Evolutionary conservation across 352 stramenopile genomes (phyloP).

Genomic region (Phytophthora quininea): DNA sequence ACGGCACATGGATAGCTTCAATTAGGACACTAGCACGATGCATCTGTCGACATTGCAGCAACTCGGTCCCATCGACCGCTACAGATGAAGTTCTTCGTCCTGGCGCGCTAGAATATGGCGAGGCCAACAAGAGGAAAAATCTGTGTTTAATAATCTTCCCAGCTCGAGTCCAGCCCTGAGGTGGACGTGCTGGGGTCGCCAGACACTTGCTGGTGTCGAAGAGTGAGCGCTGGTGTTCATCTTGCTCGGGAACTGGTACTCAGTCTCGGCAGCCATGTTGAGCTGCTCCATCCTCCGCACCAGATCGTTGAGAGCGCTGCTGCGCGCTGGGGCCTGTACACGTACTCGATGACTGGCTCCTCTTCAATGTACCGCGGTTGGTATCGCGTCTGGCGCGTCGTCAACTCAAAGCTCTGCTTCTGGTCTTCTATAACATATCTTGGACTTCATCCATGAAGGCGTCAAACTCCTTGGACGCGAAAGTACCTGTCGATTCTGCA

Average conservation of each 20-base stretch:
- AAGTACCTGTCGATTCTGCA: slow-evolving; percentile 4
- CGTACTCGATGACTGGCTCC: slow-evolving; percentile 23
- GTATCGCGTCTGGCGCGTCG: slow-evolving; percentile 19
- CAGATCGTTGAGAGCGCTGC: slow-evolving; percentile 25
- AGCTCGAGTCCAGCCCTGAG: slow-evolving; percentile 32
- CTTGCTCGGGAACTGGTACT: slow-evolving; percentile 62
- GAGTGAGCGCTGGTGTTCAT: slow-evolving; percentile 33
- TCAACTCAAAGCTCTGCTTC: slow-evolving; percentile 24
- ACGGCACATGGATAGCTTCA: too few species aligned
- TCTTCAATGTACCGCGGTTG: slow-evolving; percentile 19
- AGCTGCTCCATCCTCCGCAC: slow-evolving; percentile 61
- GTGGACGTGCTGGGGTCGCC: slow-evolving; percentile 19
- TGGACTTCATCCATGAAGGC: slow-evolving; percentile 81
- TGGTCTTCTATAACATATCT: slow-evolving; percentile 31
- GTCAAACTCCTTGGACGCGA: slow-evolving; percentile 65
- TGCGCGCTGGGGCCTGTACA: slow-evolving; percentile 5
- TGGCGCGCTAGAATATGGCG: not conserved
- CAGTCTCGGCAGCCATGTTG: slow-evolving; percentile 58
- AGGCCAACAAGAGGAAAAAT: too few species aligned
- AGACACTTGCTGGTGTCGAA: slow-evolving; percentile 1
- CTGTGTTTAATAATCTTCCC: too few species aligned
- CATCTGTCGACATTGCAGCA: too few species aligned
- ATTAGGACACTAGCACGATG: too few species aligned
- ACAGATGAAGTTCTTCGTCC: too few species aligned
- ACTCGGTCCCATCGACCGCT: too few species aligned